Conservation (phyloP, 495 filamentous ascomycete species). For the Daldinia bambusicola region DNA sequence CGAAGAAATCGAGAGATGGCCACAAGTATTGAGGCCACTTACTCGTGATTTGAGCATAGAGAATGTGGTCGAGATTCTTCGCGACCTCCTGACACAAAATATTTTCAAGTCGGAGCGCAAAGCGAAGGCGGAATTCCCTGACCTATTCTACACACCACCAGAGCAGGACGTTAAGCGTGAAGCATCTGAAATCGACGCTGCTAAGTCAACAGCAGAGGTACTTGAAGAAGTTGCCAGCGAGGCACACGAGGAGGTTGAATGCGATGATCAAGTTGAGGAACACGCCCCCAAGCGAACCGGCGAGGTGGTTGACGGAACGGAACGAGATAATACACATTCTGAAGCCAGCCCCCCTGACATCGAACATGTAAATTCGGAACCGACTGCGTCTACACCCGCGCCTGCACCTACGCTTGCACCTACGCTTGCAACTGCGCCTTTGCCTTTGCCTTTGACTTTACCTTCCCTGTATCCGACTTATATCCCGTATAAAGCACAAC, state of each 20-base stretch:
- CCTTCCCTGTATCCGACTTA: constrained; percentile 53
- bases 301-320: constrained; percentile 1
- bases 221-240: constrained; percentile 43
- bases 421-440: too few relatives aligned
- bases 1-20: constrained; percentile 38
- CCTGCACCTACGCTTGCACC: too few relatives aligned
- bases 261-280: constrained; percentile 11
- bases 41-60: constrained; percentile 43
- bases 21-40: constrained; percentile 41
- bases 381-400: neutral
- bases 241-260: constrained; percentile 27
- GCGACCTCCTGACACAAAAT: constrained; percentile 42
- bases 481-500: constrained; percentile 56
- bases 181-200: constrained; percentile 45
- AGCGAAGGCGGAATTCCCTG: constrained; percentile 51
- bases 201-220: constrained; percentile 43
- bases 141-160: constrained; percentile 46
- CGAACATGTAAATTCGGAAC: constrained; percentile 16
- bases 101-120: constrained; percentile 50
- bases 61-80: constrained; percentile 46
- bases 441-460: neutral
- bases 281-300: neutral
- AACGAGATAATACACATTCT: neutral
- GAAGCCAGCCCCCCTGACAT: constrained; percentile 13
- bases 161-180: constrained; percentile 41